Percentiles rank a stretch among this genome's conserved stretches.
phyloP scores from a whole-genome alignment of 495 filamentous ascomycete species.

The Talaromyces borbonicus region DNA sequence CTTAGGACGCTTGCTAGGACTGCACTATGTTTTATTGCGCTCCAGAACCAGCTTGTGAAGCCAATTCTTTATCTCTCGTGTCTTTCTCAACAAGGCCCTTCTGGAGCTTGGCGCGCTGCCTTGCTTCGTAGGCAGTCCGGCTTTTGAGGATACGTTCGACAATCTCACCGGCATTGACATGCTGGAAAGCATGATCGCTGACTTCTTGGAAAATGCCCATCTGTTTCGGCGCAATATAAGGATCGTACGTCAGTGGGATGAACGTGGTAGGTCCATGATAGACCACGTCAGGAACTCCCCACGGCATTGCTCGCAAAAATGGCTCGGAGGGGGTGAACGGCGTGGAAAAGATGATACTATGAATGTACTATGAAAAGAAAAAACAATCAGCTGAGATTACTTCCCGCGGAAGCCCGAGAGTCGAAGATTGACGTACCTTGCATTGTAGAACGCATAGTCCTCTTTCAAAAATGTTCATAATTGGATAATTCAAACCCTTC shows the following conservation, averaged over 20 bases:
- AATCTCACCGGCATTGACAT: slow-evolving; percentile 89
- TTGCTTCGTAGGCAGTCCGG: slow-evolving; percentile 74
- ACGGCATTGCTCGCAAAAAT: slow-evolving; percentile 68
- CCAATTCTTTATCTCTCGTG: slow-evolving; percentile 27
- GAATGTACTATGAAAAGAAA: slow-evolving; percentile 57
- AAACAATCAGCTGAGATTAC: slow-evolving; percentile 13
- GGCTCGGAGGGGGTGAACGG: slow-evolving; percentile 70
- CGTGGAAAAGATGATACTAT: slow-evolving; percentile 78
- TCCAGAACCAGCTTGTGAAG: neutral
- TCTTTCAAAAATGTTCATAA: slow-evolving; percentile 98
- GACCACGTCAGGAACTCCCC: slow-evolving; percentile 65
- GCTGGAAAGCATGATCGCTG: slow-evolving; percentile 60
- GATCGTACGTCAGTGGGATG: slow-evolving; percentile 78
- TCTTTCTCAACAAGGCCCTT: slow-evolving; percentile 64
- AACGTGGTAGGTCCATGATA: slow-evolving; percentile 94
- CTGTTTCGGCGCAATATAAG: slow-evolving; percentile 66
- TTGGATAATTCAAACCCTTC: slow-evolving; percentile 97
- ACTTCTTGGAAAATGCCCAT: slow-evolving; percentile 74
- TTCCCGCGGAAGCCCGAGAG: slow-evolving; percentile 3
- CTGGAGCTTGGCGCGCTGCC: slow-evolving; percentile 77
- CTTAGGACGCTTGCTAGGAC: neutral
- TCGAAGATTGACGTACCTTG: slow-evolving; percentile 44
- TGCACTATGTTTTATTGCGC: neutral
- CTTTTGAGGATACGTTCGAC: slow-evolving; percentile 81
- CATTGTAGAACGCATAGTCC: slow-evolving; percentile 94